phyloP scores from a whole-genome alignment of 345 rosid genomes.

The Trapa bicornis region DNA sequence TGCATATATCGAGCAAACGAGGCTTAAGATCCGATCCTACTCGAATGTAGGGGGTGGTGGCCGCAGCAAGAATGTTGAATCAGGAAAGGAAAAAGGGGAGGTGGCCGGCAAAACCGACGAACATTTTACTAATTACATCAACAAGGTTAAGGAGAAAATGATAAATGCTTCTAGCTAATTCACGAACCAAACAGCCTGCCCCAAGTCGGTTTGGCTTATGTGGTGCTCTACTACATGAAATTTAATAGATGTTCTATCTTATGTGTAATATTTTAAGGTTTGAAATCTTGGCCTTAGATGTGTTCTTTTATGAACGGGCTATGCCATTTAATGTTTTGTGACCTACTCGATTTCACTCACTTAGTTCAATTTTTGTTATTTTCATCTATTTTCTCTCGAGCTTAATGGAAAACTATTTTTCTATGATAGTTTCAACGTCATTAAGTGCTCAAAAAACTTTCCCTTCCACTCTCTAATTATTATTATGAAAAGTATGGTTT shows the following conservation, averaged over 20 bases:
- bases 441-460: too few species aligned
- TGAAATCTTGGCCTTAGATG: background rate
- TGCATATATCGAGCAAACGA: constrained; percentile 1
- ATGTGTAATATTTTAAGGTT: background rate
- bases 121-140: background rate
- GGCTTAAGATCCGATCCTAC: background rate
- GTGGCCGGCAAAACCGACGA: background rate
- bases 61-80: background rate
- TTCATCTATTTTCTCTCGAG: too few species aligned
- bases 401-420: too few species aligned
- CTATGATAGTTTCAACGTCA: too few species aligned
- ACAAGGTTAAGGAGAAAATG: constrained; percentile 2
- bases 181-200: background rate
- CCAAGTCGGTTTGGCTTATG: background rate
- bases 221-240: background rate
- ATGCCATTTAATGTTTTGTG: background rate
- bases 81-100: background rate
- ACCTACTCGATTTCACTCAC: background rate
- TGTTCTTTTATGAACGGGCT: background rate
- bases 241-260: background rate
- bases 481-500: too few species aligned
- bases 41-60: constrained; percentile 3
- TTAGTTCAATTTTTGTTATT: background rate
- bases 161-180: background rate
- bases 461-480: too few species aligned